Base-by-base conservation (phyloP, 768 basidiomycete species). In the Trametes maxima region DNA sequence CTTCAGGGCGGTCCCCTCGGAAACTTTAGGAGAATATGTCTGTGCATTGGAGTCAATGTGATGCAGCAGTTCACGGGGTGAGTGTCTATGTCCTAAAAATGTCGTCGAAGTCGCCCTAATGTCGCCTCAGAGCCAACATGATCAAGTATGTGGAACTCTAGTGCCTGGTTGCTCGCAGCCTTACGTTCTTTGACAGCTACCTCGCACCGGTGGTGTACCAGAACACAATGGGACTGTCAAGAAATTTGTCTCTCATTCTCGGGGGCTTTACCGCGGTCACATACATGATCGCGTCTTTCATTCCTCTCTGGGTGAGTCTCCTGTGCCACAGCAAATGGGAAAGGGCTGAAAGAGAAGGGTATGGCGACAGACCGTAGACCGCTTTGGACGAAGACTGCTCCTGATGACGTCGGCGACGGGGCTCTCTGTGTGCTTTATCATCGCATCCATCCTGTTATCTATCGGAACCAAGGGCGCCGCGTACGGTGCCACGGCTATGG, bases 51-150 rank as follows among this genome's bases (percentile, higher is more conserved):
- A 1, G 55, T 78, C 17, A 77, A 78, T 50, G 70, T 78, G 24
- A 78, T 78, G 77, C 77, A 78, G 53, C 77, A 78, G 62, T 77
- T 78, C 39, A 78, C 76, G n/a, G 77, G 77, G 75, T 75, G 58
- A 33, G 28, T 14, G 71, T 65, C 4, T 14, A 19, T 54, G 6
- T 36, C 36, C 46, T 1, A 42, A 5, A 2, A 2, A n/a, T 11
- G 10, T 19, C 17, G n/a, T 17, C 8, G 39, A n/a, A 40, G 14
- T 10, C 6, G 42, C 13, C 16, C 33, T 52, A 28, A 57, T 12
- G 13, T 35, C 57, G 33, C 7, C 24, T 12, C 53, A 76, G 75
- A 16, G 67, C 76, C 13, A 78, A 77, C 54, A 77, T 77, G 76
- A 77, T 77, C 57, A 76, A 77, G 75, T 75, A 55, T 21, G 70